Conservation (phyloP, 2,329 filamentous ascomycete genomes). For the Colletotrichum sansevieriae region DNA sequence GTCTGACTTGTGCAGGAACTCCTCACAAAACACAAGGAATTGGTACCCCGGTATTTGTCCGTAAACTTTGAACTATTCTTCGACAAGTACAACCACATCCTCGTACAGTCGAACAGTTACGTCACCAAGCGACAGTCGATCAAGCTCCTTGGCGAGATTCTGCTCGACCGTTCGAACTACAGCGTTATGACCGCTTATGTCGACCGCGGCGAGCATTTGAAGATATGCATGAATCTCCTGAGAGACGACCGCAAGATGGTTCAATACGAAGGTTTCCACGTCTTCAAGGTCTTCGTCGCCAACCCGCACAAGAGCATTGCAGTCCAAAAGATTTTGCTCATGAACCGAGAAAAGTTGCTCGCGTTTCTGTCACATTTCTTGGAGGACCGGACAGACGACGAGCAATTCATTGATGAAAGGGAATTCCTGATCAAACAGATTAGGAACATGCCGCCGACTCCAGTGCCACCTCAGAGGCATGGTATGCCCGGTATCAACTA, state of each 20-base stretch:
- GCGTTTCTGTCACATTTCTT: constrained; percentile 92
- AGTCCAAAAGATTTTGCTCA: constrained; percentile 94
- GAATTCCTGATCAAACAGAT: constrained; percentile 98
- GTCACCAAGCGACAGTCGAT: constrained; percentile 99
- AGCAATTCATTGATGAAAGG: constrained; percentile 98
- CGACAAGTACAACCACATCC: constrained; percentile 84
- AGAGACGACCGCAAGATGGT: constrained; percentile 98
- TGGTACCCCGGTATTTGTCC: constrained; percentile 88
- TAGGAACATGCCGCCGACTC: constrained; percentile 72
- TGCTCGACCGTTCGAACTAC: constrained; percentile 96
- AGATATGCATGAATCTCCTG: constrained; percentile 97
- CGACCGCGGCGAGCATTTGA: constrained; percentile 93
- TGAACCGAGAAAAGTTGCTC: constrained; percentile 93
- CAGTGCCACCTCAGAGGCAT: constrained; percentile 64
- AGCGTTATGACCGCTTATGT: constrained; percentile 98
- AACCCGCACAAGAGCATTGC: constrained; percentile 98
- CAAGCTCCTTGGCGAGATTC: constrained; percentile 93
- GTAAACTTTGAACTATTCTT: constrained; percentile 97
- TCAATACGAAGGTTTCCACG: constrained; percentile 98
- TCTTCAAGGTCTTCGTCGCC: constrained; percentile 99
- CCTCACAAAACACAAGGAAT: constrained; percentile 90
- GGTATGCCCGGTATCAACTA: constrained; percentile 28
- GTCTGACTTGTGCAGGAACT: constrained; percentile 74
- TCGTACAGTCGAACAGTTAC: constrained; percentile 94
- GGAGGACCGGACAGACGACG: constrained; percentile 94